Conservation (phyloP, 208 protist genomes). For the Trypanosoma mega region DNA sequence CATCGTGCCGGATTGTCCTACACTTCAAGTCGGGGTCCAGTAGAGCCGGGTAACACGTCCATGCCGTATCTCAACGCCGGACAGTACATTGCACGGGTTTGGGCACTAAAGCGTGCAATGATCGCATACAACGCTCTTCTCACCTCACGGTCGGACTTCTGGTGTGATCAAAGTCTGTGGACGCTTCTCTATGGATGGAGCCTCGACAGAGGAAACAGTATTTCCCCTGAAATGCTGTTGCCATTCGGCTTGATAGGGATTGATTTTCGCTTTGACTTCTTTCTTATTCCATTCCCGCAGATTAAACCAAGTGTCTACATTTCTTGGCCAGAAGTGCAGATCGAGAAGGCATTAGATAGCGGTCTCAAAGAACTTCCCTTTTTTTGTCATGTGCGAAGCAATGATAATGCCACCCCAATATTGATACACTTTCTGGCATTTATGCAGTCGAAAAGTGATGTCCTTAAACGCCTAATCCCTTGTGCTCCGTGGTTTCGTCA, state of each 20-base stretch:
- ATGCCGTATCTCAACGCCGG: not conserved
- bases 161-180: constrained; percentile 6
- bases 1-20: not conserved
- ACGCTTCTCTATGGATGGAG: not conserved
- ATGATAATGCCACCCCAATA: too few species aligned
- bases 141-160: not conserved
- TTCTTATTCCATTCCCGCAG: too few species aligned
- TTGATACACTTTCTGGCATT: too few species aligned
- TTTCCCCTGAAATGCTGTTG: not conserved
- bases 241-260: not conserved
- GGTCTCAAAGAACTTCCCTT: too few species aligned
- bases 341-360: too few species aligned
- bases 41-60: not conserved
- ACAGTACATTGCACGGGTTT: not conserved
- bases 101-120: not conserved
- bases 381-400: too few species aligned
- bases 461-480: too few species aligned
- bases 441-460: too few species aligned
- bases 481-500: too few species aligned
- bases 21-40: not conserved
- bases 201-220: not conserved
- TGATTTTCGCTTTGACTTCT: too few species aligned
- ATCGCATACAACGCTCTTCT: not conserved
- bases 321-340: too few species aligned
- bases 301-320: too few species aligned